Evolutionary conservation across 768 basidiomycete species (phyloP), one percentile per base, ranked within the genome.

Genomic region (Cubamyces lactineus): DNA sequence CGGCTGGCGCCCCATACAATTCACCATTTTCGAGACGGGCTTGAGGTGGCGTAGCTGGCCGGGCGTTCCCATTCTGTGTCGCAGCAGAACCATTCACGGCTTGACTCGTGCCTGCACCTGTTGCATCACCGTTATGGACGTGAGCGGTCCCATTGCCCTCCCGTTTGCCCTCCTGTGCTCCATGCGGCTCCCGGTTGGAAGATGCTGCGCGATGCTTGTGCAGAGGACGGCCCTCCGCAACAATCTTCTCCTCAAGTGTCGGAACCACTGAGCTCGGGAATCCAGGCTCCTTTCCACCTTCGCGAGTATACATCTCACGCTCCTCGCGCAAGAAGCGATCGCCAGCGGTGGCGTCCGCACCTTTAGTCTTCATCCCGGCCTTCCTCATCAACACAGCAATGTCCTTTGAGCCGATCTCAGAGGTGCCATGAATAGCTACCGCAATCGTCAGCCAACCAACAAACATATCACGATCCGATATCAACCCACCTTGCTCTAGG

Each of bases 211-310:
- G 64, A 53, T 79, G 73, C 16, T 78, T 72, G 30, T 69, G 26
- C 11, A 53, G 61, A 21, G 58, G 61, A 15, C 62, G 63, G 2
- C 61, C 23, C 66, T 92, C 89, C 13, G 74, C 70, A 26, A 88
- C 74, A 2, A 77, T 78, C 71, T 86, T 85, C 72, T 91, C 87
- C 71, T 91, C 91, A 13, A 90, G 70, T 0, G 85, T 89, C 1
- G 90, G 89, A 1, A 90, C 83, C 7, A 83, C 78, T 0, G 85
- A 75, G 60, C 84, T 83, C 0, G 86, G 80, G 70, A 91, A 88
- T 2, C 87, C 86, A 12, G 78, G 75, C 23, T 75, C 73, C 62
- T 81, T 75, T 61, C 81, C 65, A 19, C 86, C 85, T 7, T 84
- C 79, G n/a, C 76, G 75, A 45, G 79, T 80, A 68, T 71, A 82